Conservation (phyloP, 352 stramenopile genomes). For the Globisporangium spinosum region DNA sequence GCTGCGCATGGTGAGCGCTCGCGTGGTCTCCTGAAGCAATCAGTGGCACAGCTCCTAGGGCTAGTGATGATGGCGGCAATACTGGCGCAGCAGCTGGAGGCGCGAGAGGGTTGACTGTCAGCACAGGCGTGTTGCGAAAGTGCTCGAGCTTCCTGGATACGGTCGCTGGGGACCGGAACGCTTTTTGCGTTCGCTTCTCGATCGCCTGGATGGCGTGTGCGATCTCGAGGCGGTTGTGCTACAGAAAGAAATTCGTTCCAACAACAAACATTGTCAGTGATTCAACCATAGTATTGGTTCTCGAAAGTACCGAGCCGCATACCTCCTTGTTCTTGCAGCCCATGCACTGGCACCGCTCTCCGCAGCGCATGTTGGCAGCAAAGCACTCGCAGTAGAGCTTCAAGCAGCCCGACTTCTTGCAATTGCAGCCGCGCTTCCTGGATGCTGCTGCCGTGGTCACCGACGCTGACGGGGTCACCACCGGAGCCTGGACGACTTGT, state of each 20-base stretch:
- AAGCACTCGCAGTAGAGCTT: slow-evolving; percentile 92
- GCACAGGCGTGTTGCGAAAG: slow-evolving; percentile 13
- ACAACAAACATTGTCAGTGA: background rate
- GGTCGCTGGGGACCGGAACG: slow-evolving; percentile 32
- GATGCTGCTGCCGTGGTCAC: background rate
- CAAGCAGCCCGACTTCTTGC: slow-evolving; percentile 95
- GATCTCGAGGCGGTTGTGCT: slow-evolving; percentile 54
- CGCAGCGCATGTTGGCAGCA: slow-evolving; percentile 43
- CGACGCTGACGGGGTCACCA: background rate
- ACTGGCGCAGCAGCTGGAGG: background rate
- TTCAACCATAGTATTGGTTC: background rate
- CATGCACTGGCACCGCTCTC: slow-evolving; percentile 67
- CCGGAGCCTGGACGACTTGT: background rate
- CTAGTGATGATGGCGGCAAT: background rate
- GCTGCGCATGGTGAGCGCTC: background rate
- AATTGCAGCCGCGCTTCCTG: slow-evolving; percentile 86
- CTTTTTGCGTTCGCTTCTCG: slow-evolving; percentile 52
- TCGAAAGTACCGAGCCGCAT: background rate
- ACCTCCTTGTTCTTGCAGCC: slow-evolving; percentile 70
- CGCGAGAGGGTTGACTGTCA: background rate
- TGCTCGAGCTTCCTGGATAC: slow-evolving; percentile 23
- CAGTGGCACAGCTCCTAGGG: background rate
- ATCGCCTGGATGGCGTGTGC: slow-evolving; percentile 48
- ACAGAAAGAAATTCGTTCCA: background rate
- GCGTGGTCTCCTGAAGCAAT: background rate